These are phyloP conservation scores for Tricharina praecox DNA, from an alignment of 495 filamentous ascomycete genomes.

Conservation along the genomic window DNA sequence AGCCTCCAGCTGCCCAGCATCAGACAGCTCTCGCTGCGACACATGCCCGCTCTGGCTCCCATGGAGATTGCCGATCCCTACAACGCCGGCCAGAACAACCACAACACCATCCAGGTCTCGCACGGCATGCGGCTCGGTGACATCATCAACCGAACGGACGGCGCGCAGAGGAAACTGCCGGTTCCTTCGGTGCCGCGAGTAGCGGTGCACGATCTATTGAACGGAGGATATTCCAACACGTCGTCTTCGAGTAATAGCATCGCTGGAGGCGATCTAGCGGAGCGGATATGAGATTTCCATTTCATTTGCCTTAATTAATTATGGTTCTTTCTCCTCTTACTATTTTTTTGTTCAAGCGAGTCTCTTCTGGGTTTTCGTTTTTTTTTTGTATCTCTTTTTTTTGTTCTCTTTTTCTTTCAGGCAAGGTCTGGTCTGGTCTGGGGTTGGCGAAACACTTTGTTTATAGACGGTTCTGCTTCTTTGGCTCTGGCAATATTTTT, in stretches of 20 bases:
- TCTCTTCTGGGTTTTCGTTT: background rate
- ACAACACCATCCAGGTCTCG: constrained; percentile 31
- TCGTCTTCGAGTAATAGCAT: constrained; percentile 26
- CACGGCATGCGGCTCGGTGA: constrained; percentile 70
- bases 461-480: background rate
- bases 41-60: constrained; percentile 76
- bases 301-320: too few relatives aligned
- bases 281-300: constrained; percentile 17
- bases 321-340: background rate
- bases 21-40: constrained; percentile 68
- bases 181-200: constrained; percentile 80
- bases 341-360: background rate
- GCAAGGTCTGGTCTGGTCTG: background rate
- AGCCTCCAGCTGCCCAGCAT: constrained; percentile 74
- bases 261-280: constrained; percentile 24
- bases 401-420: background rate
- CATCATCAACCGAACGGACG: constrained; percentile 77
- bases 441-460: background rate
- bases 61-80: constrained; percentile 57
- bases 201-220: constrained; percentile 72
- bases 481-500: background rate
- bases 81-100: constrained; percentile 23
- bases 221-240: constrained; percentile 17
- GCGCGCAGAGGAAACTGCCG: constrained; percentile 81
- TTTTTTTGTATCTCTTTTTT: background rate